Conservation (phyloP, 2,329 filamentous ascomycete genomes). For the Fusarium pseudonygamai region DNA sequence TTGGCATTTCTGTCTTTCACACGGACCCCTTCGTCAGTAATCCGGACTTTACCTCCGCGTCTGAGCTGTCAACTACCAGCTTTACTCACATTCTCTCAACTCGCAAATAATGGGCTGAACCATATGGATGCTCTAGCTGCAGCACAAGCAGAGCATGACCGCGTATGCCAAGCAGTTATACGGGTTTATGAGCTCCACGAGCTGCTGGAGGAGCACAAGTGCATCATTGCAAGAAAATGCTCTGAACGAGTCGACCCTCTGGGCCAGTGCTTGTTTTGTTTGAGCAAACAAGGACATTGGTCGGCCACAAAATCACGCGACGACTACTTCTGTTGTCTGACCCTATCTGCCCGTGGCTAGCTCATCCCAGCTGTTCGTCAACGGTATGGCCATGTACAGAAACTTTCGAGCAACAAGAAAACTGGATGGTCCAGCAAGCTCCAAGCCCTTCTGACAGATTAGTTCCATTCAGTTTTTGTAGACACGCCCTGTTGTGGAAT, state of each 20-base stretch:
- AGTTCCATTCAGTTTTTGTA: neutral
- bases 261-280: neutral
- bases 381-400: slow-evolving; percentile 6
- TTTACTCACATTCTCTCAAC: neutral
- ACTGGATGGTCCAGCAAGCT: neutral
- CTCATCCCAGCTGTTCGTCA: neutral
- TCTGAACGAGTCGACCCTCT: neutral
- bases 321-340: neutral
- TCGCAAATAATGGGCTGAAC: neutral
- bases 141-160: neutral
- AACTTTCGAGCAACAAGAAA: neutral
- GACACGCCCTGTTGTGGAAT: neutral
- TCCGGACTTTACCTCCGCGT: neutral
- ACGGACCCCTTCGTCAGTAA: neutral
- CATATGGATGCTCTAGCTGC: neutral
- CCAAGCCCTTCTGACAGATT: neutral
- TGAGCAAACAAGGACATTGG: neutral
- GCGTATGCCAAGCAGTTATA: neutral
- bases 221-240: neutral
- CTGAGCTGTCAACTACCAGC: neutral
- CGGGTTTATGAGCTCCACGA: neutral
- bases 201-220: neutral
- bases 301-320: neutral
- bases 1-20: neutral
- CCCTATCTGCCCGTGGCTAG: neutral